phyloP scores from a whole-genome alignment of 345 rosid species.

The Excoecaria agallocha region DNA sequence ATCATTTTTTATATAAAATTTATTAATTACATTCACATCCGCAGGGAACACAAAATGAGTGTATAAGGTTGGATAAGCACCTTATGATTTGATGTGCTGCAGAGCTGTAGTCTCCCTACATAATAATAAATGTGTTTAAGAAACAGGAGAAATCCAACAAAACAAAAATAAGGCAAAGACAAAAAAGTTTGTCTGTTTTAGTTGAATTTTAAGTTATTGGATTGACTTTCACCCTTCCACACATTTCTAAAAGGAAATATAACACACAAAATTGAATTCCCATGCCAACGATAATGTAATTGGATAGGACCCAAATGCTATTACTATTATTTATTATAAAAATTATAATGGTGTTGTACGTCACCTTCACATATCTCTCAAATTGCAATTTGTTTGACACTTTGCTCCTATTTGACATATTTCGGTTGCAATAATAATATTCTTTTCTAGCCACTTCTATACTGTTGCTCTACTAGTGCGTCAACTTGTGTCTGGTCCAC shows the following conservation, averaged over 20 bases:
- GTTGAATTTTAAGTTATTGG: conserved; percentile 16
- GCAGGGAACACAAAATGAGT: too few species aligned
- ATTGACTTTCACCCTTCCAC: conserved; percentile 6
- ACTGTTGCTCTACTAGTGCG: background rate
- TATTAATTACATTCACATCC: too few species aligned
- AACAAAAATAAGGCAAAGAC: background rate
- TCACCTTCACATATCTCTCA: background rate
- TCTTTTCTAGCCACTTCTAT: background rate
- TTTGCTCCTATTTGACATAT: background rate
- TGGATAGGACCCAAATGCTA: too few species aligned
- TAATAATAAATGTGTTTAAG: background rate
- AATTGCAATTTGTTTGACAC: background rate
- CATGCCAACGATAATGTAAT: background rate
- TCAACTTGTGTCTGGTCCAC: conserved; percentile 16
- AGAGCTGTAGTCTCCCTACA: background rate
- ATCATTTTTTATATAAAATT: too few species aligned
- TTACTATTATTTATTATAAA: too few species aligned
- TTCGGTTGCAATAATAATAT: background rate
- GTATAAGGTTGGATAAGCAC: background rate
- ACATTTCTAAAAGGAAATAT: background rate
- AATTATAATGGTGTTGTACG: too few species aligned
- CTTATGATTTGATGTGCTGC: background rate
- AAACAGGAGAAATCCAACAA: background rate
- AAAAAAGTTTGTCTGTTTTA: background rate
- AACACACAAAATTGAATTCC: conserved; percentile 1